Evolutionary conservation across 2,329 filamentous ascomycete genomes (phyloP).

Genomic region (Botrytis deweyae): DNA sequence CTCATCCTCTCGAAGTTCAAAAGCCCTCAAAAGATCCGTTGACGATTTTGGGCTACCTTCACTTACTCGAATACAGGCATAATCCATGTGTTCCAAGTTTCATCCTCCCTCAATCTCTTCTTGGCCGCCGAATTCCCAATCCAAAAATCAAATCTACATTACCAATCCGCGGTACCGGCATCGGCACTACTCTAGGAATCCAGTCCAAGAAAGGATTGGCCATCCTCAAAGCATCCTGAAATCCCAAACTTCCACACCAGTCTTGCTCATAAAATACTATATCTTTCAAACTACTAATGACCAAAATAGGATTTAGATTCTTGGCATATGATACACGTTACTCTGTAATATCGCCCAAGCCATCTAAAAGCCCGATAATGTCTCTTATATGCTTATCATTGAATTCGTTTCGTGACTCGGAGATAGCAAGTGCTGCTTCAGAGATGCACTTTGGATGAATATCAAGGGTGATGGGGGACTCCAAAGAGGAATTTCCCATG

Average conservation of each 20-base stretch:
- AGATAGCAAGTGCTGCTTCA: constrained; percentile 9
- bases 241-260: constrained; percentile 10
- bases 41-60: neutral
- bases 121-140: constrained; percentile 1
- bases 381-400: constrained; percentile 7
- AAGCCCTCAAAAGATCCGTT: fast-evolving
- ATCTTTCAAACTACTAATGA: constrained; percentile 16
- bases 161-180: constrained; percentile 3
- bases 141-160: constrained; percentile 9
- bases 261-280: constrained; percentile 1
- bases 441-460: constrained; percentile 1
- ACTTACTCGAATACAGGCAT: neutral
- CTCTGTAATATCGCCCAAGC: constrained; percentile 9
- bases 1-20: no score
- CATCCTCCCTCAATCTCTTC: constrained; percentile 10
- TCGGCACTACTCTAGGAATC: constrained; percentile 1
- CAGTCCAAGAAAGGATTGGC: constrained; percentile 7
- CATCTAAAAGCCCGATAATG: neutral
- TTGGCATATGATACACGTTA: constrained; percentile 11
- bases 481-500: constrained; percentile 3
- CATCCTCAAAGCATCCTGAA: neutral
- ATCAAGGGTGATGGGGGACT: constrained; percentile 14
- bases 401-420: constrained; percentile 4
- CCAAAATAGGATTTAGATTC: constrained; percentile 7
- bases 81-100: constrained; percentile 13